A percentile compares a stretch with the other conserved stretches of the same genome.
phyloP scores from a whole-genome alignment of 108 stramenopile genomes.

The Tribonema minus region DNA sequence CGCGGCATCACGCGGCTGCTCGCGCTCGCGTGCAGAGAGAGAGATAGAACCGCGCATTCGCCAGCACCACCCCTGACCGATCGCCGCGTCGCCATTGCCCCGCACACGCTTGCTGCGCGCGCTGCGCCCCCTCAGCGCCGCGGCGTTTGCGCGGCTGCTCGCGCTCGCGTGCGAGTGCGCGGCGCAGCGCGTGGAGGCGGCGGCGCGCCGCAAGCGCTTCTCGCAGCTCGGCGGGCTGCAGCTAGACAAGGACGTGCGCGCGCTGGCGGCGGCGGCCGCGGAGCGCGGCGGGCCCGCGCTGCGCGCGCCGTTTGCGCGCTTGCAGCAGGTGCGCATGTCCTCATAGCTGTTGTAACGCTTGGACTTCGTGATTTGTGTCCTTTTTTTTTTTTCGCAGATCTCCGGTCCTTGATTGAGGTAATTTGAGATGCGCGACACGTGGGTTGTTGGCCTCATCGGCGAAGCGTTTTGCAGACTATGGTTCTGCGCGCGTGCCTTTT shows the following conservation, averaged over 20 bases:
- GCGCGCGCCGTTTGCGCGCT: constrained; percentile 30
- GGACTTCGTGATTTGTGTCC: not conserved
- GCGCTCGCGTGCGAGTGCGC: constrained; percentile 20
- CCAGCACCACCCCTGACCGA: too few relatives aligned
- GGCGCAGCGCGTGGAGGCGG: constrained; percentile 31
- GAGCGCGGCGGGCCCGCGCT: constrained; percentile 27
- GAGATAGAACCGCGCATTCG: too few relatives aligned
- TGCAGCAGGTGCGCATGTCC: constrained; percentile 32
- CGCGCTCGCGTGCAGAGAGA: too few relatives aligned
- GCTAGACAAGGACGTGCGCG: constrained; percentile 43
- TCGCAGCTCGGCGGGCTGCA: constrained; percentile 40
- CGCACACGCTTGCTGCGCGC: too few relatives aligned
- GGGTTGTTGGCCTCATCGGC: too few relatives aligned
- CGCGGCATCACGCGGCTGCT: too few relatives aligned
- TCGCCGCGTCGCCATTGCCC: too few relatives aligned
- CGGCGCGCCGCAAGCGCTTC: constrained; percentile 21
- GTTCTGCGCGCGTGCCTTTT: too few relatives aligned
- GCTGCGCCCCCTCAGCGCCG: not conserved
- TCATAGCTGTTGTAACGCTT: not conserved
- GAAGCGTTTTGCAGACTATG: too few relatives aligned
- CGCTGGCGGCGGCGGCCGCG: constrained; percentile 25
- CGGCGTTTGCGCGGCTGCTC: constrained; percentile 5
- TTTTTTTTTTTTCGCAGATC: not conserved
- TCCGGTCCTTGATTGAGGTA: not conserved
- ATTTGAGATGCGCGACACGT: not conserved